Conservation (phyloP, 805 yeast genomes). For the Scheffersomyces stipitis region DNA sequence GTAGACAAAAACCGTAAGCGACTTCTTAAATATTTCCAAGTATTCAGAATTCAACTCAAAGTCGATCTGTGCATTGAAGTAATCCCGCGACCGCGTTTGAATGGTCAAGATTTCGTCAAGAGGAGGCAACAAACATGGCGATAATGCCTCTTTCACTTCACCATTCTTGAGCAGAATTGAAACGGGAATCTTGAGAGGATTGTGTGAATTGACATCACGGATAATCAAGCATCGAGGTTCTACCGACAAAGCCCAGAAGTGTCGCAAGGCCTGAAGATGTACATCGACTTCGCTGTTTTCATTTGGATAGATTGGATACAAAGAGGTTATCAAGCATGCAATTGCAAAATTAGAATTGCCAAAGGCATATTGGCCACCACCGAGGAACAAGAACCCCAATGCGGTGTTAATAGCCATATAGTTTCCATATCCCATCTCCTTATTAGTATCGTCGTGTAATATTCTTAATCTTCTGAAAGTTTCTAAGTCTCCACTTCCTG, state of each 20-base stretch:
- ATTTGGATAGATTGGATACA: slow-evolving; percentile 72
- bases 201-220: slow-evolving; percentile 63
- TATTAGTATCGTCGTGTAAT: slow-evolving; percentile 58
- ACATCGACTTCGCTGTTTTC: slow-evolving; percentile 47
- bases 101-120: slow-evolving; percentile 49
- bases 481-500: slow-evolving; percentile 87
- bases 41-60: slow-evolving; percentile 42
- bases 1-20: slow-evolving; percentile 52
- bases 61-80: slow-evolving; percentile 54
- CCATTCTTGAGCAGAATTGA: slow-evolving; percentile 42
- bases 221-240: slow-evolving; percentile 79
- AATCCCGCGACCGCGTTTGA: slow-evolving; percentile 45
- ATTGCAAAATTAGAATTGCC: slow-evolving; percentile 60
- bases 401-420: slow-evolving; percentile 79
- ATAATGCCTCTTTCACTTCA: slow-evolving; percentile 21
- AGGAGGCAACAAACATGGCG: slow-evolving; percentile 75
- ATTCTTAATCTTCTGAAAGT: slow-evolving; percentile 70
- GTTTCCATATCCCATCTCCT: slow-evolving; percentile 58
- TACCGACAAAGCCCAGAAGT: slow-evolving; percentile 86
- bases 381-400: slow-evolving; percentile 83
- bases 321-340: slow-evolving; percentile 68
- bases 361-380: slow-evolving; percentile 90
- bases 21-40: slow-evolving; percentile 41
- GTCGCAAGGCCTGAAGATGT: slow-evolving; percentile 81
- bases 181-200: slow-evolving; percentile 51